Base-by-base conservation (phyloP, 805 yeast genomes). In the Suhomyces canberraensis region DNA sequence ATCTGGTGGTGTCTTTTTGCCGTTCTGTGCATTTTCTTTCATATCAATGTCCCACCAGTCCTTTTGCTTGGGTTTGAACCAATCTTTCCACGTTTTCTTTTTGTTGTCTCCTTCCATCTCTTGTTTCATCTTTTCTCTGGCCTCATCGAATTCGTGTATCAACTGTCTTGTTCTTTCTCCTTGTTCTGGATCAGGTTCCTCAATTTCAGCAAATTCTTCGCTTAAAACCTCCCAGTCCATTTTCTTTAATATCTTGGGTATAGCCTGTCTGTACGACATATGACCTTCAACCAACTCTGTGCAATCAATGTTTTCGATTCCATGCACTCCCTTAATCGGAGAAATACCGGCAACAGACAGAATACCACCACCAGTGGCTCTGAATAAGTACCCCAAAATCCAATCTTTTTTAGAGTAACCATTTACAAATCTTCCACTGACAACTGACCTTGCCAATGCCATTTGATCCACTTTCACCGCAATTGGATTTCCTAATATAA, bases 341-440 rank as follows among this genome's bases (percentile, higher is more conserved):
- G 95, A 81, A 19, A 93, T 69, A 0, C 98, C 98, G 4, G 91
- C 89, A 29, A 93, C 93, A n/a, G 87, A 75, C 51, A 84, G 82
- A 30, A 93, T 69, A 0, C 98, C 98, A 41, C 98, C 97, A 41
- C 93, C 79, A 0, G 98, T 89, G 1, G 98, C 98, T 47, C 98
- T 73, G 64, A 91, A 93, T 20, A 93, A 63, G 60, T 93, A 93
- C 0, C 98, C 98, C 38, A 93, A 69, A 46, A 93, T 84, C 98
- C 98, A 93, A 65, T 93, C 98, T 50, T 84, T 88, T 45, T 79
- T 76, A 2, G 96, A 86, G 57, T 78, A 93, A 0, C 96, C 98
- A 60, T 88, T 93, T 20, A 93, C 78, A 53, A 87, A 90, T 33
- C 80, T 71, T 0, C 98, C 98, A 51, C 95, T 81, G 1, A 93